A percentile compares a stretch with the other conserved stretches of the same genome.
Conservation (phyloP, 768 basidiomycete species). For the Termitomyces sp. region DNA sequence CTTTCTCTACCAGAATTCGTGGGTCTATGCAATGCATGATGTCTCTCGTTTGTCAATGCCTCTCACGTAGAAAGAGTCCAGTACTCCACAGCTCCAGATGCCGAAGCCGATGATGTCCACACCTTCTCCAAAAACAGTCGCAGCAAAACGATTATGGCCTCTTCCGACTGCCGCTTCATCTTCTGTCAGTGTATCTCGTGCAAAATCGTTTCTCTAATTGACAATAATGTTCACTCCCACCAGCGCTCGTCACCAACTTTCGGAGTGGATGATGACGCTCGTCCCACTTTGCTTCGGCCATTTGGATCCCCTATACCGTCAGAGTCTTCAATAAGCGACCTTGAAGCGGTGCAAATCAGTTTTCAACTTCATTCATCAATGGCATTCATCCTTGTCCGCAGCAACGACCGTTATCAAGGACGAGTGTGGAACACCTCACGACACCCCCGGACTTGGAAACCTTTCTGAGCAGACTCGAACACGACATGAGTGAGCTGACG, state of each 20-base stretch:
- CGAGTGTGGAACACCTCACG: background rate
- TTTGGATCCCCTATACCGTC: background rate
- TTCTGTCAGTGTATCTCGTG: background rate
- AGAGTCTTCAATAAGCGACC: background rate
- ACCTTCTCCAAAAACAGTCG: background rate
- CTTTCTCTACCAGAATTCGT: background rate
- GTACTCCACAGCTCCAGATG: background rate
- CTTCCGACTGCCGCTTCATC: conserved; percentile 1
- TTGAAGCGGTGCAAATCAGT: background rate
- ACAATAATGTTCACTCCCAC: background rate
- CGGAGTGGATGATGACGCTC: background rate
- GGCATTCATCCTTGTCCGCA: background rate
- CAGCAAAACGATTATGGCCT: conserved; percentile 1
- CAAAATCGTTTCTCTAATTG: background rate
- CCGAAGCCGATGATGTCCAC: background rate
- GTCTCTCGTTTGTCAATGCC: background rate
- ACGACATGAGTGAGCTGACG: background rate
- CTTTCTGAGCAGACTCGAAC: conserved; percentile 3
- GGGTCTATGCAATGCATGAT: background rate
- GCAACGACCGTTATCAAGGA: background rate
- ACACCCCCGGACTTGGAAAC: background rate
- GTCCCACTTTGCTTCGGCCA: background rate
- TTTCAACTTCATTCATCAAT: too few relatives aligned
- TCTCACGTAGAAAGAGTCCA: background rate
- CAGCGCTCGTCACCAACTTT: background rate